These are phyloP conservation scores for Calonectria honghensis DNA, from an alignment of 2,329 filamentous ascomycete genomes.

Conservation along the genomic window DNA sequence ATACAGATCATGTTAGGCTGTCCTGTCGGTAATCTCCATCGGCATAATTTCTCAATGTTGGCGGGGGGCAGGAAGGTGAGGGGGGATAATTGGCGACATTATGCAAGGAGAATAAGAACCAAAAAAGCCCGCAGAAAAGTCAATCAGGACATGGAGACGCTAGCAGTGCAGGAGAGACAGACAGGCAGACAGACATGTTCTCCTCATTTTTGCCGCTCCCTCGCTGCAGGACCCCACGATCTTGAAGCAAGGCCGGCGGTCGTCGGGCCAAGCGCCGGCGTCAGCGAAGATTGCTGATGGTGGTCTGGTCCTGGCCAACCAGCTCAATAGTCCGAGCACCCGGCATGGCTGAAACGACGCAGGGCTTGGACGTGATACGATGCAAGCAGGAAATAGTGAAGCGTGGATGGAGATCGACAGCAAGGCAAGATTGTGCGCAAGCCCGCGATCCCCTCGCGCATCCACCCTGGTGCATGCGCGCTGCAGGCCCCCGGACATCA, in stretches of 20 bases:
- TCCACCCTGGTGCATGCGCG: conserved; percentile 18
- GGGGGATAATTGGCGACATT: not conserved
- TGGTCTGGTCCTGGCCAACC: conserved; percentile 6
- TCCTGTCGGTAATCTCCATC: conserved; percentile 23
- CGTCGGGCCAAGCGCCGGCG: conserved; percentile 20
- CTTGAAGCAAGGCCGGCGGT: conserved; percentile 19
- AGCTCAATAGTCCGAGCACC: conserved; percentile 22
- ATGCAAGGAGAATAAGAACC: not conserved
- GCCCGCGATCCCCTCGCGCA: conserved; percentile 27
- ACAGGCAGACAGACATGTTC: not conserved
- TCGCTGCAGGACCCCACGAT: conserved; percentile 17
- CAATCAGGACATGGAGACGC: not conserved
- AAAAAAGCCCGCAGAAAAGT: not conserved
- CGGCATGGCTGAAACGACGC: conserved; percentile 37
- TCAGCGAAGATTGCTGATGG: not conserved
- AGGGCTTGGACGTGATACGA: conserved; percentile 27
- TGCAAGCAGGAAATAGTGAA: conserved; percentile 28
- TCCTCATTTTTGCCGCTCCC: not conserved
- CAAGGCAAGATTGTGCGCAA: conserved; percentile 12
- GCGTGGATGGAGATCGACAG: conserved; percentile 33
- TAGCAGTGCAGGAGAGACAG: not conserved
- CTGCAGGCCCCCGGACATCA: not conserved
- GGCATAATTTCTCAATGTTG: not conserved
- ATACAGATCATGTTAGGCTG: not conserved
- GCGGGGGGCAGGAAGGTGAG: not conserved